These are phyloP conservation scores for Microdochium trichocladiopsis DNA, from an alignment of 2,329 filamentous ascomycete genomes.

Conservation along the genomic window DNA sequence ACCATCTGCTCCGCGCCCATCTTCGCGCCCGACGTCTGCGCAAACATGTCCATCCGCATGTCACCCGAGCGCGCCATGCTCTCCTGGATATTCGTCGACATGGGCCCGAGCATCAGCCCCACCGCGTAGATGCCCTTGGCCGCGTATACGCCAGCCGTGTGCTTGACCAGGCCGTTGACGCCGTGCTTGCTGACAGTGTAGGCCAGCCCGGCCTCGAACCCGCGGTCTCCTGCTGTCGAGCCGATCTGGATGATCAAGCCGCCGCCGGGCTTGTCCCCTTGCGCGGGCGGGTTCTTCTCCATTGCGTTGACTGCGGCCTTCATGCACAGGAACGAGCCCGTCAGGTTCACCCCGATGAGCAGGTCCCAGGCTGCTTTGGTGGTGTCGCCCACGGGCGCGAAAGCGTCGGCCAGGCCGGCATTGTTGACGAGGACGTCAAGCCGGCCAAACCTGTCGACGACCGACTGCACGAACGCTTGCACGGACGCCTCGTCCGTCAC, in stretches of 20 bases:
- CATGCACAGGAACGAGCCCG: background rate
- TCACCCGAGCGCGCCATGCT: slow-evolving; percentile 23
- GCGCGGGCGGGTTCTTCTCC: background rate
- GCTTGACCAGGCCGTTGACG: slow-evolving; percentile 44
- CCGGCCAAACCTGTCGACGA: slow-evolving; percentile 6
- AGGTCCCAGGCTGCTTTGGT: slow-evolving; percentile 24
- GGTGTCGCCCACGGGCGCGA: slow-evolving; percentile 25
- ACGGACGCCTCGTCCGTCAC: slow-evolving; percentile 23
- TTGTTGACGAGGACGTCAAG: slow-evolving; percentile 7
- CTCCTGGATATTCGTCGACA: slow-evolving; percentile 44
- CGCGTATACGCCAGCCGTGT: slow-evolving; percentile 46
- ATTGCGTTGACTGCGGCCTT: background rate
- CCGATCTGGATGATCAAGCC: slow-evolving; percentile 6
- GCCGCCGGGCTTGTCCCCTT: background rate
- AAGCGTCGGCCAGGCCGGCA: slow-evolving; percentile 8
- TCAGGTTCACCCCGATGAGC: slow-evolving; percentile 27
- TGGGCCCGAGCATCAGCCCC: slow-evolving; percentile 39
- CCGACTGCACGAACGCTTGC: slow-evolving; percentile 3
- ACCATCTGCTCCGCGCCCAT: slow-evolving; percentile 13
- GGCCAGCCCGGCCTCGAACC: slow-evolving; percentile 27
- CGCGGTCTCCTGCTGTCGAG: background rate
- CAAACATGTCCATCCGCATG: slow-evolving; percentile 22
- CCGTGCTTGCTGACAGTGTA: slow-evolving; percentile 45
- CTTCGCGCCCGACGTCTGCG: slow-evolving; percentile 1
- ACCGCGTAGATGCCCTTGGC: slow-evolving; percentile 42